phyloP scores from a whole-genome alignment of 2,329 filamentous ascomycete species.

The Tolypocladium cylindrosporum region DNA sequence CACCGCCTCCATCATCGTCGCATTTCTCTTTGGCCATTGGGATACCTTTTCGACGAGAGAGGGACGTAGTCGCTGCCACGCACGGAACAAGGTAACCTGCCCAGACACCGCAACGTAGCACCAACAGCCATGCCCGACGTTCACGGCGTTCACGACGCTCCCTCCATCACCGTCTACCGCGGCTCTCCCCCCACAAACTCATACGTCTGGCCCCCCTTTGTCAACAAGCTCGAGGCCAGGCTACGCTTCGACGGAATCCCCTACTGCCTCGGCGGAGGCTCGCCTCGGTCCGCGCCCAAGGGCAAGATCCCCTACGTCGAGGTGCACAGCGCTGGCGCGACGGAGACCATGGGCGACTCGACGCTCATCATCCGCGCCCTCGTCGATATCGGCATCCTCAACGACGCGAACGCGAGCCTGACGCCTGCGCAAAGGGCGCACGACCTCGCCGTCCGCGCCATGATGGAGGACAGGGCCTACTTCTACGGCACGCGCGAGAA shows the following conservation, averaged over 20 bases:
- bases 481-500: slow-evolving; percentile 42
- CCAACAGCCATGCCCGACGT: neutral
- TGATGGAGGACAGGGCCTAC: slow-evolving; percentile 51
- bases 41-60: neutral
- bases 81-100: neutral
- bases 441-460: slow-evolving; percentile 40
- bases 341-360: slow-evolving; percentile 36
- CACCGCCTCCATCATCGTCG: neutral
- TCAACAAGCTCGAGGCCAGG: slow-evolving; percentile 51
- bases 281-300: slow-evolving; percentile 33
- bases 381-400: slow-evolving; percentile 23
- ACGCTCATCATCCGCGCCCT: slow-evolving; percentile 42
- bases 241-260: slow-evolving; percentile 40
- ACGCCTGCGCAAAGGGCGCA: slow-evolving; percentile 26
- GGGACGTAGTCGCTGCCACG: neutral
- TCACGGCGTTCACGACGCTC: neutral
- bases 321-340: slow-evolving; percentile 10
- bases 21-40: neutral
- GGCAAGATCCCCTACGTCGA: slow-evolving; percentile 53
- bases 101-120: neutral
- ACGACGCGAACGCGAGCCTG: slow-evolving; percentile 37
- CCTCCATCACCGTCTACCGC: slow-evolving; percentile 31
- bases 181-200: slow-evolving; percentile 29
- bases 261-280: slow-evolving; percentile 37
- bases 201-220: slow-evolving; percentile 51